These are phyloP conservation scores for Heterobasidion occidentale DNA, from an alignment of 1,284 basidiomycete genomes.

Conservation along the genomic window DNA sequence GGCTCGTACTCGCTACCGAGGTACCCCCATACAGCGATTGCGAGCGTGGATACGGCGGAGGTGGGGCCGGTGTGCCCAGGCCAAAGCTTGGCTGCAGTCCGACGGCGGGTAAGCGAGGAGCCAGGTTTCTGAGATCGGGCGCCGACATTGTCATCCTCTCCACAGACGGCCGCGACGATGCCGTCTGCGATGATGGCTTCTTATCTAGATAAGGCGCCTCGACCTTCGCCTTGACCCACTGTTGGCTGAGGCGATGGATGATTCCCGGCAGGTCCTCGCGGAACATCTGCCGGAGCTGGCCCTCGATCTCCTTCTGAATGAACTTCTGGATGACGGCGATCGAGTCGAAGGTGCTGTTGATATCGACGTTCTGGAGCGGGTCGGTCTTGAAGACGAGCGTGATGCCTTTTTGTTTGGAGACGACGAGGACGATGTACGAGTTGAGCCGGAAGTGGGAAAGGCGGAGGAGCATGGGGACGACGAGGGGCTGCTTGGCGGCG, in stretches of 20 bases:
- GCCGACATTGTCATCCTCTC: conserved; percentile 15
- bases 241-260: conserved; percentile 92
- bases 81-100: not conserved
- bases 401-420: conserved; percentile 95
- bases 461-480: conserved; percentile 98
- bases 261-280: conserved; percentile 95
- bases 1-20: conserved; percentile 9
- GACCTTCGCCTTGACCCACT: conserved; percentile 87
- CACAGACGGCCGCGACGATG: conserved; percentile 16
- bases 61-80: conserved; percentile 1
- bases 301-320: conserved; percentile 95
- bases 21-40: conserved; percentile 4
- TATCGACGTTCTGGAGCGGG: conserved; percentile 95
- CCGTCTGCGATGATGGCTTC: conserved; percentile 25
- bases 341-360: conserved; percentile 96
- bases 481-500: conserved; percentile 86
- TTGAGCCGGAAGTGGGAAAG: conserved; percentile 90
- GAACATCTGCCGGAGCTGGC: conserved; percentile 96
- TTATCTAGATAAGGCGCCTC: conserved; percentile 70
- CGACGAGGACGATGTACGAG: conserved; percentile 96
- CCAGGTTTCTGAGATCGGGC: conserved; percentile 31
- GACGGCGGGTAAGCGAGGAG: conserved; percentile 30
- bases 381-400: conserved; percentile 99
- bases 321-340: conserved; percentile 97
- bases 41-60: conserved; percentile 5